Evolutionary conservation across 305 asterid genomes (phyloP).

Genomic region (Fraxinus velutina): DNA sequence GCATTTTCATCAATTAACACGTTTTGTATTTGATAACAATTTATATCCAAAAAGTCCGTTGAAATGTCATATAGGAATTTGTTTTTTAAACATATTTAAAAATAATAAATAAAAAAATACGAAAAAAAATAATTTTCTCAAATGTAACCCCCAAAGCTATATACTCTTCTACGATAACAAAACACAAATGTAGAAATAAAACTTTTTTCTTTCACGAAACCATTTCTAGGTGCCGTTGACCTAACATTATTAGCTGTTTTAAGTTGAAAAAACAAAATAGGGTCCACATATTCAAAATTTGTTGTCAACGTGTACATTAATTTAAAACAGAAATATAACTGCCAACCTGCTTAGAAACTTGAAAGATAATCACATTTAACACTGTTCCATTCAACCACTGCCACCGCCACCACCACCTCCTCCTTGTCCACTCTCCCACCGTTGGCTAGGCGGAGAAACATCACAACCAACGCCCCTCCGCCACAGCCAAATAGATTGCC

Average conservation of each 20-base stretch:
- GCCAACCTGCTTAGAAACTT: too few species aligned
- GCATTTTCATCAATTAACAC: too few species aligned
- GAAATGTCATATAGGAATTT: too few species aligned
- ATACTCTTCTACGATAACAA: too few species aligned
- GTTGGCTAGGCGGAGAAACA: constrained; percentile 21
- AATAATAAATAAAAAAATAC: too few species aligned
- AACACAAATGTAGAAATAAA: too few species aligned
- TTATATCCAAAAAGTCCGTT: too few species aligned
- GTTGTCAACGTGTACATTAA: not conserved
- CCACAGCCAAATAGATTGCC: not conserved
- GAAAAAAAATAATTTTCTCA: too few species aligned
- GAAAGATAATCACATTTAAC: not conserved
- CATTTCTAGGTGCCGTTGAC: not conserved
- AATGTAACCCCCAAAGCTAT: too few species aligned
- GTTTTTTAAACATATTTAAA: too few species aligned
- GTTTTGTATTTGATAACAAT: too few species aligned
- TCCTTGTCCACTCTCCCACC: constrained; percentile 14
- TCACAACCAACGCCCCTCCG: not conserved
- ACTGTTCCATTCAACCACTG: not conserved
- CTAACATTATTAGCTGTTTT: not conserved
- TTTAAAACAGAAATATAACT: not conserved
- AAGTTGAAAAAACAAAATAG: not conserved
- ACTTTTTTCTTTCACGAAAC: not conserved
- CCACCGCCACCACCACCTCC: not conserved
- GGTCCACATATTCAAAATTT: not conserved